Percentiles rank a stretch among this genome's conserved stretches.
Conservation (phyloP, 192 early-diverging fungal genomes). For the Backusella parvicylindrica region DNA sequence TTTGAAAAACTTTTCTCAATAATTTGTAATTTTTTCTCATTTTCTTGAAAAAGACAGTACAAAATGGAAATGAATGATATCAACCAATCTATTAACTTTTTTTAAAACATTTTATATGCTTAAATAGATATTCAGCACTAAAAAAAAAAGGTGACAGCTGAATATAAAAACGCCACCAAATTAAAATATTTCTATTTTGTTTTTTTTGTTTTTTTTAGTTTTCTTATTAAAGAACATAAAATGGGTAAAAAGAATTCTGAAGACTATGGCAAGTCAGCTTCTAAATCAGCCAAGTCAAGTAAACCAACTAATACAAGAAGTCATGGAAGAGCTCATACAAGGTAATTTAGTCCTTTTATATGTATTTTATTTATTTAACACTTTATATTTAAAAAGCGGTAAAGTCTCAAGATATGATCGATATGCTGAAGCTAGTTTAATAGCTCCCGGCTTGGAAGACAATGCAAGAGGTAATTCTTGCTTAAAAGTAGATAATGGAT, state of each 20-base stretch:
- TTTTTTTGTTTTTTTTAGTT: neutral
- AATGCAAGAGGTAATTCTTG: neutral
- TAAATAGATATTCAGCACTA: no score
- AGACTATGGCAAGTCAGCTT: neutral
- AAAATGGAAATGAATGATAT: no score
- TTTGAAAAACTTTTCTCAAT: no score
- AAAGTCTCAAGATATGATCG: neutral
- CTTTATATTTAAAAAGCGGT: neutral
- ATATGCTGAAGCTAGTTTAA: slow-evolving; percentile 9
- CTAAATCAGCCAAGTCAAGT: neutral
- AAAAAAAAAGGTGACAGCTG: neutral
- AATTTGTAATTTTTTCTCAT: no score
- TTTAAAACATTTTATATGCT: no score
- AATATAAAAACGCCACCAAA: neutral
- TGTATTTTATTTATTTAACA: neutral
- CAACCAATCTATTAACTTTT: no score
- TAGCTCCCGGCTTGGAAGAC: neutral
- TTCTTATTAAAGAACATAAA: neutral
- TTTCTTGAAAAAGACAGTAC: no score
- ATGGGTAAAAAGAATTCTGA: slow-evolving; percentile 17
- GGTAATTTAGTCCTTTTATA: neutral
- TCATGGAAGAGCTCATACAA: slow-evolving; percentile 2
- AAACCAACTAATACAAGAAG: neutral
- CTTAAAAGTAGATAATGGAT: neutral
- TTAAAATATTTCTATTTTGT: neutral